Conservation (phyloP, 768 basidiomycete genomes). For the Lanmaoa pseudosensibilis region DNA sequence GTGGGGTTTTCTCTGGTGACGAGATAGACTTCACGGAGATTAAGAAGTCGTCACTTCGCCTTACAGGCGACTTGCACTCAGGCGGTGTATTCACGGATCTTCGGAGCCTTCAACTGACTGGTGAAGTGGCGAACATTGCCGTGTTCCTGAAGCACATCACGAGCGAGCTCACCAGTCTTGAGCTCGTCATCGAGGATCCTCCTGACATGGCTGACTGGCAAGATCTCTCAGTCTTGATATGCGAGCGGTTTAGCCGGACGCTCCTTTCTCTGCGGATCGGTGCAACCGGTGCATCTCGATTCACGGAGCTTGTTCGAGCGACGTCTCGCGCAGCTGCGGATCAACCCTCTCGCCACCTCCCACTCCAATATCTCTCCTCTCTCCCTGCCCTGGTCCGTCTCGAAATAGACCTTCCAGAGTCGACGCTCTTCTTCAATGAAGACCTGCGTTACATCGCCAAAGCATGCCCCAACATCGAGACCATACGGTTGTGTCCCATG, state of each 20-base stretch:
- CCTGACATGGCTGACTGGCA: constrained; percentile 75
- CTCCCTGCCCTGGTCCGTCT: constrained; percentile 60
- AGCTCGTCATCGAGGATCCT: constrained; percentile 78
- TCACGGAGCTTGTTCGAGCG: constrained; percentile 78
- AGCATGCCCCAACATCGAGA: constrained; percentile 68
- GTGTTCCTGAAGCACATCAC: constrained; percentile 71
- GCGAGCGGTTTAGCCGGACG: constrained; percentile 58
- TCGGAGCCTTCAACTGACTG: constrained; percentile 63
- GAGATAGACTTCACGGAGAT: constrained; percentile 77
- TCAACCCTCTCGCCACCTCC: constrained; percentile 56
- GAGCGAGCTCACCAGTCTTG: constrained; percentile 63
- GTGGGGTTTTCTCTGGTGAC: constrained; percentile 75
- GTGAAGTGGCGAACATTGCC: constrained; percentile 66
- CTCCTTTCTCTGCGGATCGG: constrained; percentile 61
- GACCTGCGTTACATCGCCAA: constrained; percentile 60
- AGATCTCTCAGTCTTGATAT: constrained; percentile 62
- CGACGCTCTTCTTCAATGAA: constrained; percentile 58
- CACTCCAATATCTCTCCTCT: constrained; percentile 55
- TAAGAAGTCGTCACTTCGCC: constrained; percentile 64
- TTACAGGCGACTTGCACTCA: constrained; percentile 60
- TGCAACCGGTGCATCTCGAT: constrained; percentile 72
- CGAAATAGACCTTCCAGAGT: constrained; percentile 79
- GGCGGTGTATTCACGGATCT: constrained; percentile 59
- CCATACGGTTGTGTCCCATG: constrained; percentile 64
- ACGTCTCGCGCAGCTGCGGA: constrained; percentile 59